Evolutionary conservation across 805 yeast species (phyloP), one percentile per base, ranked within the genome.

Genomic region (Ogataea nakhonphanomensis): DNA sequence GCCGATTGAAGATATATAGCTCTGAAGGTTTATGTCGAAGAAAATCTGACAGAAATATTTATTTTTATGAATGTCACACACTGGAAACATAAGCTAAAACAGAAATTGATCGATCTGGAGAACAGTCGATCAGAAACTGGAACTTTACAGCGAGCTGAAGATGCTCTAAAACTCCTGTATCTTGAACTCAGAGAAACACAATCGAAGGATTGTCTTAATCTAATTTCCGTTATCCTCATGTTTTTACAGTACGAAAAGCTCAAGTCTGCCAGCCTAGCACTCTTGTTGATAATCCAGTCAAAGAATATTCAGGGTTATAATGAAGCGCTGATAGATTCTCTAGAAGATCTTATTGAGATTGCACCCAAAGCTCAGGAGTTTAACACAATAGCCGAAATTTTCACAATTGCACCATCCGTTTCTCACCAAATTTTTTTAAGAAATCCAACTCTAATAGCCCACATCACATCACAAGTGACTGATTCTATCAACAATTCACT

Each of bases 381-480:
- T 22, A 39, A 13, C 7, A 46, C 48, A 13, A 2, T 59, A 5
- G 32, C 50, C 3, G 44, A 50, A n/a, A 32, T 57, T 3, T 54
- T 56, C 14, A 54, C 62, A 3, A 35, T 59, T 22, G 39, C 51
- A 22, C 14, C 53, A 1, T 30, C 28, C 1, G 20, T 50, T 2
- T 45, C 55, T 17, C 34, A 48, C 2, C 44, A 41, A 7, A 21
- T 59, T 14, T 54, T 58, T 25, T 27, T 45, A 1, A 41, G 45
- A 13, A 47, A 53, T 27, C 39, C 49, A 11, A 36, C 34, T 2
- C 50, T 59, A 26, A 41, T 50, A 5, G 43, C 38, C 10, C 20
- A 56, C 3, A n/a, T 58, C 2, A 47, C 57, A 5, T 48, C 45
- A 21, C 63, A 61, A 37, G 44, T 46, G 7, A 51, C 54, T 3